A percentile compares a stretch with the other conserved stretches of the same genome.
phyloP scores from a whole-genome alignment of 306 rosid genomes.

The Vicia villosa region DNA sequence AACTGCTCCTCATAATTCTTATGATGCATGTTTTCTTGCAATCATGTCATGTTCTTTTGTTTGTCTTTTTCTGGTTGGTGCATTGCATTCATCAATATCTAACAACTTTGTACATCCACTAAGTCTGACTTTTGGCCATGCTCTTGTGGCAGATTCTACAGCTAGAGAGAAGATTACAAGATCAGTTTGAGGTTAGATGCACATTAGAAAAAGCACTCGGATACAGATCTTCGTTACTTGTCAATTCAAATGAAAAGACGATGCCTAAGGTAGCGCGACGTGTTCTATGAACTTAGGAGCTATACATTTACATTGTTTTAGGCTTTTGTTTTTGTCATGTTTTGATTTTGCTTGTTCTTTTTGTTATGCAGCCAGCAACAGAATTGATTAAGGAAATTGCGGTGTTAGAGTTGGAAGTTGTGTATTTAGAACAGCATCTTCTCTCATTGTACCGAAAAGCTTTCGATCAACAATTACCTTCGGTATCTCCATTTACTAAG shows the following conservation, averaged over 20 bases:
- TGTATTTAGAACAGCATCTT: slow-evolving; percentile 93
- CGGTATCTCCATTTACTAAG: slow-evolving; percentile 59
- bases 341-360: neutral
- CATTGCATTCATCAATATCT: slow-evolving; percentile 16
- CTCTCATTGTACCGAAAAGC: slow-evolving; percentile 89
- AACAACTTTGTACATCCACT: neutral
- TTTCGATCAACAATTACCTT: slow-evolving; percentile 71
- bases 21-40: slow-evolving; percentile 18
- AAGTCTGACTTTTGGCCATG: slow-evolving; percentile 17
- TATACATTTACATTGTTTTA: slow-evolving; percentile 6
- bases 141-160: slow-evolving; percentile 67
- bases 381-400: slow-evolving; percentile 93
- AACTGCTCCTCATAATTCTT: slow-evolving; percentile 25
- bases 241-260: slow-evolving; percentile 44
- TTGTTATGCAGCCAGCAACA: slow-evolving; percentile 75
- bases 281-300: slow-evolving; percentile 9
- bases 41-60: slow-evolving; percentile 1
- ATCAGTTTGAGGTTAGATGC: slow-evolving; percentile 74
- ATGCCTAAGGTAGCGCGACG: slow-evolving; percentile 69
- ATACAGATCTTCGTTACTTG: slow-evolving; percentile 56
- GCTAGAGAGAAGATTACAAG: slow-evolving; percentile 83
- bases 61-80: neutral
- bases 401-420: slow-evolving; percentile 84
- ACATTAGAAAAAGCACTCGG: slow-evolving; percentile 83
- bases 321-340: slow-evolving; percentile 1